Evolutionary conservation across 768 basidiomycete genomes (phyloP).

Genomic region (Saitozyma sp.): DNA sequence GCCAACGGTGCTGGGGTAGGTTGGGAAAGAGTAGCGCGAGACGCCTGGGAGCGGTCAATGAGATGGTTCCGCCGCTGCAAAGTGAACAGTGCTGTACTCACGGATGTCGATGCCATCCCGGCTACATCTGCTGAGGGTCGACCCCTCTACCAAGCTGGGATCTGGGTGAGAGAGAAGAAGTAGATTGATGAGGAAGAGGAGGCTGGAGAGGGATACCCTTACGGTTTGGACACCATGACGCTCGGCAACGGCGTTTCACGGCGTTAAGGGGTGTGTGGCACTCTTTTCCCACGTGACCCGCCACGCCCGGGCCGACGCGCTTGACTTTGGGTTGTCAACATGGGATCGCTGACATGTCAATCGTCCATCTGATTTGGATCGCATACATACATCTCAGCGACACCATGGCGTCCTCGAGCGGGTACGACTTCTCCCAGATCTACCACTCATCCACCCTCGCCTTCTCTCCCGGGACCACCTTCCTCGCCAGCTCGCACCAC

Average conservation of each 20-base stretch:
- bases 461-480: conserved; percentile 85
- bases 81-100: not conserved
- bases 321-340: conserved; percentile 1
- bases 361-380: not conserved
- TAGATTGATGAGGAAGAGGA: not conserved
- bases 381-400: not conserved
- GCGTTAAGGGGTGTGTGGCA: not conserved
- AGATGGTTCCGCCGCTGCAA: not conserved
- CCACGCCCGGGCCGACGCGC: not conserved
- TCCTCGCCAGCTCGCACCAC: conserved; percentile 75
- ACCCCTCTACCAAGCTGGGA: not conserved
- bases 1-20: not conserved
- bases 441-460: conserved; percentile 42
- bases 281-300: not conserved
- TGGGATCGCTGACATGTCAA: no score
- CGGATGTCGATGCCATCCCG: conserved; percentile 12
- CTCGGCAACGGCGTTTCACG: not conserved
- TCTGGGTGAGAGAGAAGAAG: not conserved
- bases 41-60: conserved; percentile 1
- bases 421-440: conserved; percentile 45
- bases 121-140: not conserved
- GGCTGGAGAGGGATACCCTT: no score
- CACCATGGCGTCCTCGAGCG: conserved; percentile 18
- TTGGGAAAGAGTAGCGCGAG: conserved; percentile 6
- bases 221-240: not conserved